Evolutionary conservation across 2,329 filamentous ascomycete genomes (phyloP), one percentile per base, ranked within the genome.

Genomic region (Clarireedia paspali): DNA sequence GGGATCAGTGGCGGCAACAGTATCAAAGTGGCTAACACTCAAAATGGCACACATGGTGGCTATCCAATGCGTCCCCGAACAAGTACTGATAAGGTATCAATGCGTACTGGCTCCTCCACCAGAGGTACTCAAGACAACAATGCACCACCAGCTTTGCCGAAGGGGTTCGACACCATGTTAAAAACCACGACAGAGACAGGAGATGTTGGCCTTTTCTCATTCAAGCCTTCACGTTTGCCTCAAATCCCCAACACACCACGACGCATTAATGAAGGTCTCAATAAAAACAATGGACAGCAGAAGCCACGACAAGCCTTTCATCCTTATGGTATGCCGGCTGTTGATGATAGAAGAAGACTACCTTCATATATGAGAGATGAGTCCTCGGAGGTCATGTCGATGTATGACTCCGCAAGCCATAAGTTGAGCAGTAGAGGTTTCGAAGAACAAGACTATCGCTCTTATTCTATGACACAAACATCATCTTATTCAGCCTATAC

Each of bases 171-270:
- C 62, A 78, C 80, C 66, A 84, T 85, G 82, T 72, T 85, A 57
- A 85, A 80, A 70, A 85, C 78, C 3, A 84, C 80, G 1, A 85
- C 82, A 0, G 83, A 85, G 64, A 83, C 81, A 7, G 82, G 82
- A n/a, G 81, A 85, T 61, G 82, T 83, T 61, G 81, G 81, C 4
- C 70, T 79, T 50, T 84, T 84, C 66, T 81, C 78, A 51, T 80
- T 82, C 61, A 75, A 72, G 47, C 72, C 76, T 6, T 65, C 69
- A 44, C 66, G 68, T 30, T 55, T 68, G 48, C 63, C 67, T 20
- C 62, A 61, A 39, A 51, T 60, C 36, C 47, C 58, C 36, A 63
- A 60, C 40, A 64, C 56, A 24, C 30, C 63, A 56, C 62, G 63
- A 48, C 63, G 62, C 50, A 47, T 53, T 24, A 56, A 30, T 36